phyloP scores from a whole-genome alignment of 257 asterid species.

The Cynanchum wilfordii region DNA sequence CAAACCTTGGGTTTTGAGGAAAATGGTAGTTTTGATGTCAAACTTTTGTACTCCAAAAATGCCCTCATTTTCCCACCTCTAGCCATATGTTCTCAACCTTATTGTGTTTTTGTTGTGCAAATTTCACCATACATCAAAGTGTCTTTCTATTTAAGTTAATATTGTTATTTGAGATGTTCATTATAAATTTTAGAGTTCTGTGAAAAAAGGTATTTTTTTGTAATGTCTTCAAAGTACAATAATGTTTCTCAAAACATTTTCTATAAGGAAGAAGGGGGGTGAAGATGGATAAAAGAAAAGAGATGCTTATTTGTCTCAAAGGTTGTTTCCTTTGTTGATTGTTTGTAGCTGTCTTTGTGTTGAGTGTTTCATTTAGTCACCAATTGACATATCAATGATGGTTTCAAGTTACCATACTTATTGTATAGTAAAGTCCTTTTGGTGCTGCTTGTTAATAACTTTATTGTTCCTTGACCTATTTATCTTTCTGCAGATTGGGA shows the following conservation, averaged over 20 bases:
- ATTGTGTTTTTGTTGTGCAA: background rate
- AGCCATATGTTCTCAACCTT: background rate
- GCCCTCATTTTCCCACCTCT: background rate
- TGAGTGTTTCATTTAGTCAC: background rate
- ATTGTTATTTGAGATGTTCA: background rate
- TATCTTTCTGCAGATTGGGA: constrained; percentile 62
- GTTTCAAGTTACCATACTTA: background rate
- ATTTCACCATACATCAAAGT: background rate
- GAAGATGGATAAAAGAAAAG: background rate
- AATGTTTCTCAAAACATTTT: background rate
- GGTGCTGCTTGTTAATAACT: background rate
- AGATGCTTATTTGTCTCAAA: background rate
- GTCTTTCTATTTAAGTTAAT: background rate
- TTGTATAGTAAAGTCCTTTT: background rate
- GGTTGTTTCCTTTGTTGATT: background rate
- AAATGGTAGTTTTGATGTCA: background rate
- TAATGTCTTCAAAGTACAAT: background rate
- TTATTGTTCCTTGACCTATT: background rate
- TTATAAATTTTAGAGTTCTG: background rate
- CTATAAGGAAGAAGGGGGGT: background rate
- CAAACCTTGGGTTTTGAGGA: background rate
- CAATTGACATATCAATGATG: background rate
- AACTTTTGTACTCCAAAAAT: background rate
- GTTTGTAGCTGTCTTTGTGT: background rate
- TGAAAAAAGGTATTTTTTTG: background rate